Base-by-base conservation (phyloP, 495 filamentous ascomycete species). In the Penicillium antarcticum region DNA sequence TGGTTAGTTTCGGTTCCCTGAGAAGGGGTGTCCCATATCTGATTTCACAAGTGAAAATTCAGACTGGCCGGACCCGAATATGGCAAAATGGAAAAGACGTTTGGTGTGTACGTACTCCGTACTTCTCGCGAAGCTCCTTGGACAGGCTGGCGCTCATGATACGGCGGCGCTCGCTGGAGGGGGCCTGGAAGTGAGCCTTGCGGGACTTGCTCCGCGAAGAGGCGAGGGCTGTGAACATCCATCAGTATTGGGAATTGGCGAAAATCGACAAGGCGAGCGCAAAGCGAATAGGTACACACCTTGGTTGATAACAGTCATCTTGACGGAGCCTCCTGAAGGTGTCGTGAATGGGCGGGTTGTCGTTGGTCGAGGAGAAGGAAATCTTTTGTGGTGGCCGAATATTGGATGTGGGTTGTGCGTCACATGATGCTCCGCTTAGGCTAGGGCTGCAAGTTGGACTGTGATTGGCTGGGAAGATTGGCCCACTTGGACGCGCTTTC, bases 191-290 rank as follows among this genome's bases (percentile, higher is more conserved):
- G 81, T 99, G 92, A 59, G 88, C 89, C 83, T 95, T 95, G 77
- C 94, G 89, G 72, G 88, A 89, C 87, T 99, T 99, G 73, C 92
- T 83, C 76, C 94, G 86, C 67, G 89, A 95, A 74, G 87, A 89
- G 75, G 83, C 75, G 69, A 91, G 68, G 45, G 74, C 87, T 89
- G 61, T 23, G 52, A 48, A 46, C 48, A 43, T 53, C 49, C 39
- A 52, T 68, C 56, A 71, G 65, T 55, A 64, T 58, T 33, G 24
- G 42, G 17, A 31, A 33, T 46, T 47, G 46, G 56, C 19, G 48
- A 46, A 51, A 38, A 36, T 14, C 45, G 47, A 47, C 33, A 32
- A 26, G 23, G 57, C 36, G 53, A 16, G 42, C 21, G 35, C 5
- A 42, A 24, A 23, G 43, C 45, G 51, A 49, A 18, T 40, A 14